Evolutionary conservation across 2,329 filamentous ascomycete genomes (phyloP).

Genomic region (Bipolaris gigantea): DNA sequence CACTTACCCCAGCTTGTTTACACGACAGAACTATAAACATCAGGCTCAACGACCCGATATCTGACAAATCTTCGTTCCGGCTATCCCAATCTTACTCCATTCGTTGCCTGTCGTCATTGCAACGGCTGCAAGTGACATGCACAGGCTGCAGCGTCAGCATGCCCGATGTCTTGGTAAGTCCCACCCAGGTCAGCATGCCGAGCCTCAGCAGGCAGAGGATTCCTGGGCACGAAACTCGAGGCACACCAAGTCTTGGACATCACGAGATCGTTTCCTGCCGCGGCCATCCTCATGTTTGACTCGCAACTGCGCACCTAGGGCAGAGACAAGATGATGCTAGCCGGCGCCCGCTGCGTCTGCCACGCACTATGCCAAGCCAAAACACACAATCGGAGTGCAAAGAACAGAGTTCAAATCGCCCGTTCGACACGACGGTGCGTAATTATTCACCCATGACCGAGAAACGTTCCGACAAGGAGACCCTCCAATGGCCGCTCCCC

Average conservation of each 20-base stretch:
- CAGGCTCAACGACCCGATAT: background rate
- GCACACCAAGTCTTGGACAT: background rate
- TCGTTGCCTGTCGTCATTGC: background rate
- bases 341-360: slow-evolving; percentile 1
- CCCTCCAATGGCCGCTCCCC: background rate
- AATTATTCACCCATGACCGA: background rate
- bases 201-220: slow-evolving; percentile 3
- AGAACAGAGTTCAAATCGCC: background rate
- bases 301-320: background rate
- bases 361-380: background rate
- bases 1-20: background rate
- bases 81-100: background rate
- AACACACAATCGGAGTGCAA: background rate
- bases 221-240: slow-evolving; percentile 4
- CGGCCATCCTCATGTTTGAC: background rate
- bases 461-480: background rate
- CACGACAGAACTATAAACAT: background rate
- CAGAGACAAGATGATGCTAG: slow-evolving; percentile 4
- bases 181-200: background rate
- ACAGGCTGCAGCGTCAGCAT: background rate
- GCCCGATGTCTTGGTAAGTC: background rate
- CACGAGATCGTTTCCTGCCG: slow-evolving; percentile 2
- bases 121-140: background rate
- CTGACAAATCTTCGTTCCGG: background rate
- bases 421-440: background rate